These are phyloP conservation scores for Boeremia lycopersici DNA, from an alignment of 2,329 filamentous ascomycete genomes.

Conservation along the genomic window DNA sequence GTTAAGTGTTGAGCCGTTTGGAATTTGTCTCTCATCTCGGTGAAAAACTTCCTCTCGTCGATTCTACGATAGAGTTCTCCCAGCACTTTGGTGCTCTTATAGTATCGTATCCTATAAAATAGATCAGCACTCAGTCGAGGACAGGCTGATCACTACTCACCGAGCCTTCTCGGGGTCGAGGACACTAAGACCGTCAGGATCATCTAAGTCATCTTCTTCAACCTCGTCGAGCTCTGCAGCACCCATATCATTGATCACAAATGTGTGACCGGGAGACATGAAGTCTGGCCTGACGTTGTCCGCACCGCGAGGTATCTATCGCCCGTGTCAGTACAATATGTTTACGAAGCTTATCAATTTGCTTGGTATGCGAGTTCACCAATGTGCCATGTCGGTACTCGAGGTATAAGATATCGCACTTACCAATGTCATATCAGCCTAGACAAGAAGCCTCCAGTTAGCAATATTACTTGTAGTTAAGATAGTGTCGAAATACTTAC, in stretches of 20 bases:
- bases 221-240: conserved; percentile 31
- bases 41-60: conserved; percentile 70
- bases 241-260: conserved; percentile 43
- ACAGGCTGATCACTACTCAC: not conserved
- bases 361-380: too few species aligned
- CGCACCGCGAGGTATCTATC: conserved; percentile 20
- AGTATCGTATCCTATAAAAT: conserved; percentile 58
- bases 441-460: not conserved
- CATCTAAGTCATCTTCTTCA: conserved; percentile 44
- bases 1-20: conserved; percentile 5
- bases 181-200: conserved; percentile 36
- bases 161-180: conserved; percentile 53
- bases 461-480: not conserved
- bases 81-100: conserved; percentile 70
- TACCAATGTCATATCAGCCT: conserved; percentile 16
- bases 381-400: too few species aligned
- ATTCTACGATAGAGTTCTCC: conserved; percentile 74
- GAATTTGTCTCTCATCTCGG: conserved; percentile 31
- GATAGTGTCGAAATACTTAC: conserved; percentile 7
- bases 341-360: too few species aligned
- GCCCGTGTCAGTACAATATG: not conserved
- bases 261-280: conserved; percentile 56
- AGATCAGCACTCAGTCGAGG: not conserved
- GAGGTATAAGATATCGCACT: not conserved
- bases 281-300: conserved; percentile 56